Conservation (phyloP, 2,329 filamentous ascomycete species). For the Metarhizium brunneum region DNA sequence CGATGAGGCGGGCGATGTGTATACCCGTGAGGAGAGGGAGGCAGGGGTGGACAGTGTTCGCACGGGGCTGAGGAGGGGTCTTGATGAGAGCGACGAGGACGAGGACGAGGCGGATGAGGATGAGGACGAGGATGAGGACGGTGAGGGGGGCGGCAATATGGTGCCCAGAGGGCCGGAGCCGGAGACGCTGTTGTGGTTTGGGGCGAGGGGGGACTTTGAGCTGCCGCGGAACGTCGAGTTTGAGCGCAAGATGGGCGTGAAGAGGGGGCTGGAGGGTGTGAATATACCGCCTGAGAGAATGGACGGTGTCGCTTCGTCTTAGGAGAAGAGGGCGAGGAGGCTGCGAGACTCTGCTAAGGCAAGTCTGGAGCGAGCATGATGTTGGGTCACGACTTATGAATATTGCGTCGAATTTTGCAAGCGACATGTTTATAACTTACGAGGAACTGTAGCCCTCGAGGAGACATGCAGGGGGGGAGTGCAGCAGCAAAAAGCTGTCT, state of each 20-base stretch:
- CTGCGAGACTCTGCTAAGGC: too few relatives aligned
- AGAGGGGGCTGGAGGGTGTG: slow-evolving; percentile 25
- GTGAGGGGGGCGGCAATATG: slow-evolving; percentile 12
- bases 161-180: slow-evolving; percentile 29
- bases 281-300: slow-evolving; percentile 19
- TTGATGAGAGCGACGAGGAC: slow-evolving; percentile 45
- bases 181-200: slow-evolving; percentile 39
- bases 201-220: slow-evolving; percentile 33
- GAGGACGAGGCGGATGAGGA: slow-evolving; percentile 41
- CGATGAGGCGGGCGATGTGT: slow-evolving; percentile 48
- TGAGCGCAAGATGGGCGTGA: slow-evolving; percentile 23
- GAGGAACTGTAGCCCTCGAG: too few relatives aligned
- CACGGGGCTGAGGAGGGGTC: slow-evolving; percentile 54
- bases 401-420: background rate
- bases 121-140: slow-evolving; percentile 12
- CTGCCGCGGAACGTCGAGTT: slow-evolving; percentile 36
- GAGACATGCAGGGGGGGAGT: too few relatives aligned
- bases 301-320: slow-evolving; percentile 10
- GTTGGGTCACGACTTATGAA: background rate
- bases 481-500: too few relatives aligned
- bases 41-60: slow-evolving; percentile 58
- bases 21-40: slow-evolving; percentile 61
- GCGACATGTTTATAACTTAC: background rate
- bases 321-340: slow-evolving; percentile 39
- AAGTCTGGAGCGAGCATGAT: background rate